Percentiles rank a stretch among this genome's conserved stretches.
Evolutionary conservation across 495 filamentous ascomycete species (phyloP).

Genomic region (Penicillium malachiteum): DNA sequence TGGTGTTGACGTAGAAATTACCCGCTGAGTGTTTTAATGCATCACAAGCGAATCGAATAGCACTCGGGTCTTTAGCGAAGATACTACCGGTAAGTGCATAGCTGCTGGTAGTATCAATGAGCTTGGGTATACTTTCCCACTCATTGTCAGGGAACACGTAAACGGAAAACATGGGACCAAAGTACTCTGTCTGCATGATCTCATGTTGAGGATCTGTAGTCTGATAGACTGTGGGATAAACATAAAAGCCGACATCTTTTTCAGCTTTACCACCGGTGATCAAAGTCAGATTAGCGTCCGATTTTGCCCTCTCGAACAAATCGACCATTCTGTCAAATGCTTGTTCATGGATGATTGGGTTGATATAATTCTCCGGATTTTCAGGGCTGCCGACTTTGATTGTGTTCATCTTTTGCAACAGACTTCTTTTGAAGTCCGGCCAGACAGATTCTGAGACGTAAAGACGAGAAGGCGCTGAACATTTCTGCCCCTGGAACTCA

Average conservation of each 20-base stretch:
- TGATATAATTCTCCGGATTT: slow-evolving; percentile 66
- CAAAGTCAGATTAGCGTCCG: slow-evolving; percentile 59
- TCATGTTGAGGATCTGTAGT: slow-evolving; percentile 60
- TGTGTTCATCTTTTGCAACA: slow-evolving; percentile 37
- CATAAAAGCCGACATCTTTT: slow-evolving; percentile 62
- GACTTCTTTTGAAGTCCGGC: slow-evolving; percentile 56
- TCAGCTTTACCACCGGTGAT: slow-evolving; percentile 70
- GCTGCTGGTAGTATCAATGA: slow-evolving; percentile 57
- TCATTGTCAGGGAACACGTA: slow-evolving; percentile 71
- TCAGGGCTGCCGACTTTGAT: slow-evolving; percentile 52
- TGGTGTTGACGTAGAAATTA: slow-evolving; percentile 78
- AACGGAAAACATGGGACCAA: slow-evolving; percentile 67
- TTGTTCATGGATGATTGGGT: slow-evolving; percentile 70
- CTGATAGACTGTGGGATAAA: slow-evolving; percentile 70
- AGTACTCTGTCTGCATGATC: slow-evolving; percentile 70
- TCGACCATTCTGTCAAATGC: slow-evolving; percentile 65
- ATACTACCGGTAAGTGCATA: slow-evolving; percentile 75
- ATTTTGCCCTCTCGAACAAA: slow-evolving; percentile 63
- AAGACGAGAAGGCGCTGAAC: slow-evolving; percentile 72
- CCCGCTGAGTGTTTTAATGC: slow-evolving; percentile 72
- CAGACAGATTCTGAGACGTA: slow-evolving; percentile 70
- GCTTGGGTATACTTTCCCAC: slow-evolving; percentile 51
- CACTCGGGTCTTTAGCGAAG: slow-evolving; percentile 66
- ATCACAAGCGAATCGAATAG: slow-evolving; percentile 65
- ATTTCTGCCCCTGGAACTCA: slow-evolving; percentile 88